A percentile compares a stretch with the other conserved stretches of the same genome.
Conservation (phyloP, 495 filamentous ascomycete species). For the Podospora tetraspora region DNA sequence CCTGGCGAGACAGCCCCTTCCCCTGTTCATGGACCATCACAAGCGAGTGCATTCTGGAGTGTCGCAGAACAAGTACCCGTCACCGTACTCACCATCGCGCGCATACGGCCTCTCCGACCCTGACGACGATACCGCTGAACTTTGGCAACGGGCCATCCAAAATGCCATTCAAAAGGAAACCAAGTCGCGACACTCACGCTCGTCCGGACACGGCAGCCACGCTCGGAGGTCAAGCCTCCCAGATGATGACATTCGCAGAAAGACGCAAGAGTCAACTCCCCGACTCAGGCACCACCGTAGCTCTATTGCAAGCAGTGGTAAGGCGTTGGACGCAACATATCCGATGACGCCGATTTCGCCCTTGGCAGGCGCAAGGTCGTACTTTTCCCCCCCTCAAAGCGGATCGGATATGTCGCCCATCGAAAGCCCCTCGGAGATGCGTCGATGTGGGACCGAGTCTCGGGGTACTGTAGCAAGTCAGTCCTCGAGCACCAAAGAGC, state of each 20-base stretch:
- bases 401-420: background rate
- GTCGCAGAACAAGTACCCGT: background rate
- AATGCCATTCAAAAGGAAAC: slow-evolving; percentile 28
- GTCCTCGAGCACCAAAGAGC: background rate
- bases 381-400: background rate
- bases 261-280: background rate
- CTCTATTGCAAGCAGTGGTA: background rate
- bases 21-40: background rate
- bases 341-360: background rate
- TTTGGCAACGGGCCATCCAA: slow-evolving; percentile 19
- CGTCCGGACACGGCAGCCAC: slow-evolving; percentile 11
- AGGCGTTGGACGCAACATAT: background rate
- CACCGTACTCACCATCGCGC: slow-evolving; percentile 1
- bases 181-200: slow-evolving; percentile 13
- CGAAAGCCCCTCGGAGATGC: background rate
- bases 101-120: slow-evolving; percentile 8
- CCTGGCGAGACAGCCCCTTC: background rate
- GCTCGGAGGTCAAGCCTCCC: slow-evolving; percentile 13
- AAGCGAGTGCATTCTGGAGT: slow-evolving; percentile 11
- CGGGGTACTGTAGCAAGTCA: background rate
- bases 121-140: slow-evolving; percentile 18
- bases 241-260: background rate
- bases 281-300: slow-evolving; percentile 6
- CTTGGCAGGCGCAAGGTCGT: background rate
- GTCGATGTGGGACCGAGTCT: background rate